Evolutionary conservation across 805 yeast species (phyloP).

Genomic region (Yarrowia deformans): DNA sequence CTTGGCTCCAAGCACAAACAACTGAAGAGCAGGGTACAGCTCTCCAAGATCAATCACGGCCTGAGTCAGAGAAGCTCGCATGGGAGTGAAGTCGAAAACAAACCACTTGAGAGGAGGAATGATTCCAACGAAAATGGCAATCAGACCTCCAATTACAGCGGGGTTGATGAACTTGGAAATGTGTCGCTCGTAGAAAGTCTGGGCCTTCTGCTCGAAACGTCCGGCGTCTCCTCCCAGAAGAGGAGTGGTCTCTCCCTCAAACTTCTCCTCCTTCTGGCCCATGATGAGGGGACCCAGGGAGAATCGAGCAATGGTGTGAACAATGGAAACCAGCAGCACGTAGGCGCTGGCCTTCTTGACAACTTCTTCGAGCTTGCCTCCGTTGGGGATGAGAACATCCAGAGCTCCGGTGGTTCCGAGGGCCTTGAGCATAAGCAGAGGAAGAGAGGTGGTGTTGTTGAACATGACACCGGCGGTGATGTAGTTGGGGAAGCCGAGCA

Average conservation of each 20-base stretch:
- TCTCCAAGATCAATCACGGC: slow-evolving; percentile 43
- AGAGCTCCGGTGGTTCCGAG: slow-evolving; percentile 41
- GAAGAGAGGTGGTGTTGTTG: slow-evolving; percentile 44
- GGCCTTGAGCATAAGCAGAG: slow-evolving; percentile 41
- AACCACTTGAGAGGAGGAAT: slow-evolving; percentile 43
- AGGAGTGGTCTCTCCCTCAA: slow-evolving; percentile 33
- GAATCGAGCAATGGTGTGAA: slow-evolving; percentile 43
- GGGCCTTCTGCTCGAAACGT: slow-evolving; percentile 4
- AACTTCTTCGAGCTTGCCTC: slow-evolving; percentile 38
- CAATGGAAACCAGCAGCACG: slow-evolving; percentile 41
- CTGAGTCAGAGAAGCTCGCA: slow-evolving; percentile 41
- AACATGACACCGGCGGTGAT: slow-evolving; percentile 44
- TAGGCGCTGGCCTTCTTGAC: slow-evolving; percentile 43
- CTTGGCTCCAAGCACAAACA: slow-evolving; percentile 43
- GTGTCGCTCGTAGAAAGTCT: slow-evolving; percentile 27
- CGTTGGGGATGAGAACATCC: slow-evolving; percentile 41
- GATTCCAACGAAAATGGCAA: slow-evolving; percentile 43
- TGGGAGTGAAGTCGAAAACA: slow-evolving; percentile 40
- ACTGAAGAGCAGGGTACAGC: slow-evolving; percentile 44
- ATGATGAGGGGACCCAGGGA: slow-evolving; percentile 43
- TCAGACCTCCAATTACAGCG: slow-evolving; percentile 42
- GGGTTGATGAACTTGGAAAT: slow-evolving; percentile 41
- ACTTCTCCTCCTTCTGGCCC: slow-evolving; percentile 36
- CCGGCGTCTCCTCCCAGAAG: slow-evolving; percentile 27
- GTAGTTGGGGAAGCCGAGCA: slow-evolving; percentile 40